Base-by-base conservation (phyloP, 2,329 filamentous ascomycete genomes). In the Epichloe glyceriae region DNA sequence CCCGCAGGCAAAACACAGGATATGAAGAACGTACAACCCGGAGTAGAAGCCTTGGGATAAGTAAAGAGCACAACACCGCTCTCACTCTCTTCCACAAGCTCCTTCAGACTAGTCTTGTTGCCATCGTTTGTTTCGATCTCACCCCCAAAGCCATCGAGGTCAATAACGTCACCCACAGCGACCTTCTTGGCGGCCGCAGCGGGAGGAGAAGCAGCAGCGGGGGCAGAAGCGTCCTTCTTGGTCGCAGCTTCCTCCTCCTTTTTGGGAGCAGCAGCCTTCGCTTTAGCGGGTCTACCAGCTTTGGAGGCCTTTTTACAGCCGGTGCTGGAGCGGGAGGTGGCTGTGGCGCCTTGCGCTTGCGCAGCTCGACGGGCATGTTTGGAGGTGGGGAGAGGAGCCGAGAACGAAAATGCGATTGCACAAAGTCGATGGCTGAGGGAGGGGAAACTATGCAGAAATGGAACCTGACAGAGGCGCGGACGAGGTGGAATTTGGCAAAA, bases 21-120 rank as follows among this genome's bases (percentile, higher is more conserved):
- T 15, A 37, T 19, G n/a, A 15, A 20, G 33, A 44, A 65, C 88
- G 79, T 81, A 95, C 91, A 97, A 55, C 91, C 91, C 38, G 88
- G 88, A 20, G 93, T 98, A 30, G 86, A 93, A 12, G 93, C 93
- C 71, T 86, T 94, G 53, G 93, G 93, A 64, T 97, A 97, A 34
- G 90, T 96, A 68, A 98, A 96, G 33, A 97, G 72, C 35, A 95
- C 88, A 42, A 97, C 85, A 26, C 91, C 93, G 37, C 79, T 75
- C 70, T 87, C 83, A 76, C 89, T 95, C 63, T 85, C 79, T 48
- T 88, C 84, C 46, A 96, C 78, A 22, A 98, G 80, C 59, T 82
- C 74, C 70, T 88, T 85, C 53, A 98, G 73, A 1, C 82, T 88
- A 5, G 85, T 89, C 70, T 85, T 86, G 50, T 76, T 72, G 60